These are phyloP conservation scores for Penicillium samsonianum DNA, from an alignment of 495 filamentous ascomycete species.

Conservation along the genomic window DNA sequence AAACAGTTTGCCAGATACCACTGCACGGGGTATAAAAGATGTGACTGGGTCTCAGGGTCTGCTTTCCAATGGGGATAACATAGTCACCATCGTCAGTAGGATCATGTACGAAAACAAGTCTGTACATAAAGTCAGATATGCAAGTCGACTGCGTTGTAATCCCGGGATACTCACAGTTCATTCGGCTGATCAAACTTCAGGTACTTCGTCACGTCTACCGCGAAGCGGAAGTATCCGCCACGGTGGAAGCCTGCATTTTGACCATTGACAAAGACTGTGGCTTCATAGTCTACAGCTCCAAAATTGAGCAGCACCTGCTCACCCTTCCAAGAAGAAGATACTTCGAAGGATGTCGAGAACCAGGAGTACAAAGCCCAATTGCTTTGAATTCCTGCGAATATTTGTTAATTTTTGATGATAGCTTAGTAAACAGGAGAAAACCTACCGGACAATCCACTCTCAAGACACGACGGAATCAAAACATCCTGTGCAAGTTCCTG, in stretches of 20 bases:
- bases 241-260: conserved; percentile 52
- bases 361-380: conserved; percentile 54
- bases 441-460: conserved; percentile 55
- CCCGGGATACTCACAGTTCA: conserved; percentile 45
- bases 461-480: conserved; percentile 65
- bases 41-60: conserved; percentile 56
- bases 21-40: conserved; percentile 71
- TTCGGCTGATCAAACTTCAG: conserved; percentile 47
- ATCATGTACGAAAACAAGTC: conserved; percentile 63
- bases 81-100: conserved; percentile 58
- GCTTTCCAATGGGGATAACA: conserved; percentile 67
- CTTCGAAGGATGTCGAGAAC: conserved; percentile 59
- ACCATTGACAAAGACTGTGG: conserved; percentile 65
- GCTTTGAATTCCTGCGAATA: conserved; percentile 52
- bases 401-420: conserved; percentile 6
- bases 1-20: conserved; percentile 71
- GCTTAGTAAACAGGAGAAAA: neutral
- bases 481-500: conserved; percentile 49
- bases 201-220: conserved; percentile 57
- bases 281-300: conserved; percentile 68
- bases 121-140: conserved; percentile 25
- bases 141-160: neutral
- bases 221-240: conserved; percentile 65
- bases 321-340: conserved; percentile 49
- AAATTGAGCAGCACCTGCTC: conserved; percentile 61